Base-by-base conservation (phyloP, 2,329 filamentous ascomycete genomes). In the Microascus cirrosus region DNA sequence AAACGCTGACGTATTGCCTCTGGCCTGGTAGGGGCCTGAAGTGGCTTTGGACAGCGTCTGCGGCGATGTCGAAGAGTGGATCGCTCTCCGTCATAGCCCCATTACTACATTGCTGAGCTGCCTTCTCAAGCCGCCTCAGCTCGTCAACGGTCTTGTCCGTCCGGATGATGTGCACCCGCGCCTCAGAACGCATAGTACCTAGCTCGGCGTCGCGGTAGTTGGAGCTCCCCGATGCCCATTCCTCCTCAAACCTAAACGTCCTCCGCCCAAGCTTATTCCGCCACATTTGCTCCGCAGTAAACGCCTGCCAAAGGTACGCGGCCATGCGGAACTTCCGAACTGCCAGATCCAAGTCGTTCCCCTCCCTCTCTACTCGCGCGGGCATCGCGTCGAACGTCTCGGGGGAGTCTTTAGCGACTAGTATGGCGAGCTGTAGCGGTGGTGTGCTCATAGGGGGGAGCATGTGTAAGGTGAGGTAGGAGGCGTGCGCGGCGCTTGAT, bases 291-390 rank as follows among this genome's bases (percentile, higher is more conserved):
- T 99, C 94, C 7, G 90, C 90, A 0, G 93, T 97, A 66, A 95
- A 97, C 8, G 92, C 90, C 69, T 99, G 94, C 92, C 94, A 97
- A 15, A 97, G 77, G 68, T 97, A 96, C 25, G 90, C 93, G 20
- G 91, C 87, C 88, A 95, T 96, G 62, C 92, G 84, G 69, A 94
- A 96, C 69, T 99, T 99, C 65, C 83, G 84, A 56, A 95, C 80
- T 0, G 94, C 94, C 8, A 83, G 84, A 12, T 92, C 86, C 39
- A 97, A 68, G 1, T 80, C 81, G 70, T 96, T 95, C 20, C 90
- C 92, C 76, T 95, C 92, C 63, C 81, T 84, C 69, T 89, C 83
- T 58, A 82, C 75, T 54, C 89, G 82, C 58, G 90, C 84, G 1
- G 90, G 91, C 18, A 85, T 80, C 3, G 90, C 85, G 73, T 97